Base-by-base conservation (phyloP, 257 asterid species). In the Solanum boliviense region DNA sequence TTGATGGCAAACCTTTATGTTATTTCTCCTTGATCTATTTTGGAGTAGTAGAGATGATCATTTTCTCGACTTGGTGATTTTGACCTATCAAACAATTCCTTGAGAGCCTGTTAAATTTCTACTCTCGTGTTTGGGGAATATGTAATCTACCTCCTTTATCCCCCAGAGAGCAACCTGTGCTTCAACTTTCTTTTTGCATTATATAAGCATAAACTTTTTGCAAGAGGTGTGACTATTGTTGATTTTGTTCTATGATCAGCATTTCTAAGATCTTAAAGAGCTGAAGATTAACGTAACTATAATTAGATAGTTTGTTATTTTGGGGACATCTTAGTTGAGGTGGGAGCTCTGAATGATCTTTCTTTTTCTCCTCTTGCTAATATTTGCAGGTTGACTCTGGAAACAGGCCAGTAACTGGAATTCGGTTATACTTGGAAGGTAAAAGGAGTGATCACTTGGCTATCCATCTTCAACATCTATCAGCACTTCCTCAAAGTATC, bases 351-450 rank as follows among this genome's bases (percentile, higher is more conserved):
- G 29, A 48, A 76, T 52, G 65, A 67, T 76, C 60, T 20, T 65
- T 18, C 10, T 46, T 82, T 46, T 15, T 29, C 84, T 35, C 84
- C 65, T 71, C 87, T 62, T 36, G 58, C 44, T 58, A 89, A 39
- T 15, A 46, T 70, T 46, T 85, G 90, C 90, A 96, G 99, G 98
- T 94, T 13, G 98, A 95, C 85, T 92, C 99, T 0, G 94, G 93
- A 29, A 93, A 92, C 88, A 93, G 95, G n/a, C 99, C 98, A 0
- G 98, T 95, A 34, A 97, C 99, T 4, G 99, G 99, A 35, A 71
- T 97, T 78, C 97, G 99, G 83, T 89, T 97, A 86, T 95, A 91
- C 93, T 91, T 97, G 92, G 99, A 97, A 93, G 98, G 99, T 86
- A 94, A 97, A 89, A 91, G 91, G 89, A 93, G 98, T 36, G 98